A percentile compares a stretch with the other conserved stretches of the same genome.
Conservation (phyloP, 1,284 basidiomycete species). For the Vanrija sp. region DNA sequence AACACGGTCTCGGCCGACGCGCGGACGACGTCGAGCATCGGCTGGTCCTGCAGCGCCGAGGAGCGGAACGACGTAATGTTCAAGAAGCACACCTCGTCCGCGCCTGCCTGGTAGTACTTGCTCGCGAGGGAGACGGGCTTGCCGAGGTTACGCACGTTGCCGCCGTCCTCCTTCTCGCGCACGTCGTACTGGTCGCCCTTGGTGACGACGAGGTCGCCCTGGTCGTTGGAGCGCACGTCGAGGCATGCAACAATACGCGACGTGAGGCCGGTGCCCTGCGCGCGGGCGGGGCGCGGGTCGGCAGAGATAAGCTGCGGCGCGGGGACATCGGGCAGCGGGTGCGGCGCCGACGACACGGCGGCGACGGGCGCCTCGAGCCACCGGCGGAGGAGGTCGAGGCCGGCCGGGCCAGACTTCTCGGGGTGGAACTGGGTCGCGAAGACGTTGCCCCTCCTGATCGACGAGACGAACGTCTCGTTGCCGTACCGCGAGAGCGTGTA, state of each 20-base stretch:
- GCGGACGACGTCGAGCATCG: constrained; percentile 94
- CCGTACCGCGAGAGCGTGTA: constrained; percentile 92
- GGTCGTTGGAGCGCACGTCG: constrained; percentile 94
- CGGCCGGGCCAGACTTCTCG: constrained; percentile 93
- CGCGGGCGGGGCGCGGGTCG: constrained; percentile 26
- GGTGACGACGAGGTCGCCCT: constrained; percentile 96
- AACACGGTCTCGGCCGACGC: constrained; percentile 86
- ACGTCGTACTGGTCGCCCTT: constrained; percentile 99
- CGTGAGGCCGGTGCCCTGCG: constrained; percentile 63
- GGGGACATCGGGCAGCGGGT: constrained; percentile 7
- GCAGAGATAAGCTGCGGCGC: not conserved
- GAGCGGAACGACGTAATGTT: constrained; percentile 99
- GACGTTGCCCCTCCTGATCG: constrained; percentile 77
- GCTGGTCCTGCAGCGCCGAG: constrained; percentile 91
- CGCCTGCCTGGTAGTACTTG: constrained; percentile 82
- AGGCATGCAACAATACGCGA: constrained; percentile 96
- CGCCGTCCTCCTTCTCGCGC: constrained; percentile 67
- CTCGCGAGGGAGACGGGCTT: constrained; percentile 91
- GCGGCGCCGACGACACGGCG: constrained; percentile 24
- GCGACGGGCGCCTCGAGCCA: constrained; percentile 66
- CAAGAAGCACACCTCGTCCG: constrained; percentile 94
- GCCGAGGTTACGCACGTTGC: constrained; percentile 92
- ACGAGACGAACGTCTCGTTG: constrained; percentile 83
- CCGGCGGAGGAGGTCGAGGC: constrained; percentile 70
- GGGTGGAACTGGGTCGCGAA: constrained; percentile 98